phyloP scores from a whole-genome alignment of 2,329 filamentous ascomycete genomes.

The Aspergillus hortae region DNA sequence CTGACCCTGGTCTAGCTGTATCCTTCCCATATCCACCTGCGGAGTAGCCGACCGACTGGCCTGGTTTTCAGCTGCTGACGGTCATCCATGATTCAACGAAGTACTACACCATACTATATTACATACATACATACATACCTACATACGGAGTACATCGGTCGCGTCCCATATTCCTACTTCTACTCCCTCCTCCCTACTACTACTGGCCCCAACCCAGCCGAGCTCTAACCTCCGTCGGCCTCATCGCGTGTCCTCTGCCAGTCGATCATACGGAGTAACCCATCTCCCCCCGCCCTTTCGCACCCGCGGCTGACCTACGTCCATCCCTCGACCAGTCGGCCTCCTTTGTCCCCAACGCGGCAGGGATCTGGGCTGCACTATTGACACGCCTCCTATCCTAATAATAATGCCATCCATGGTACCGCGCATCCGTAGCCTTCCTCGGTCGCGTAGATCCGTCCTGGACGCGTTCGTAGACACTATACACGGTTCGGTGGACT shows the following conservation, averaged over 20 bases:
- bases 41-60: slow-evolving; percentile 13
- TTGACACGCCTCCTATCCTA: background rate
- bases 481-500: background rate
- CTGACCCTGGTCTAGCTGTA: slow-evolving; percentile 9
- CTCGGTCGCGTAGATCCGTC: background rate
- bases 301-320: slow-evolving; percentile 3
- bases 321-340: slow-evolving; percentile 6
- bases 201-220: slow-evolving; percentile 23
- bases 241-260: slow-evolving; percentile 16
- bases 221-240: slow-evolving; percentile 21
- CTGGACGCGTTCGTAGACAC: background rate
- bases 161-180: slow-evolving; percentile 22
- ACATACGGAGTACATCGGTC: slow-evolving; percentile 18
- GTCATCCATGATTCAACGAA: slow-evolving; percentile 1
- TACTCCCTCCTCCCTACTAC: too few relatives aligned
- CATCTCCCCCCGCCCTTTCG: background rate
- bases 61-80: slow-evolving; percentile 19
- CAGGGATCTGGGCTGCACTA: background rate
- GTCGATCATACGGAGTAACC: background rate
- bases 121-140: slow-evolving; percentile 4
- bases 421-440: background rate
- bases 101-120: slow-evolving; percentile 1
- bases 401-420: background rate
- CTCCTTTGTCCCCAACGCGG: background rate
- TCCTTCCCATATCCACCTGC: slow-evolving; percentile 14